phyloP scores from a whole-genome alignment of 2,329 filamentous ascomycete genomes.

The Neofusicoccum laricinum region DNA sequence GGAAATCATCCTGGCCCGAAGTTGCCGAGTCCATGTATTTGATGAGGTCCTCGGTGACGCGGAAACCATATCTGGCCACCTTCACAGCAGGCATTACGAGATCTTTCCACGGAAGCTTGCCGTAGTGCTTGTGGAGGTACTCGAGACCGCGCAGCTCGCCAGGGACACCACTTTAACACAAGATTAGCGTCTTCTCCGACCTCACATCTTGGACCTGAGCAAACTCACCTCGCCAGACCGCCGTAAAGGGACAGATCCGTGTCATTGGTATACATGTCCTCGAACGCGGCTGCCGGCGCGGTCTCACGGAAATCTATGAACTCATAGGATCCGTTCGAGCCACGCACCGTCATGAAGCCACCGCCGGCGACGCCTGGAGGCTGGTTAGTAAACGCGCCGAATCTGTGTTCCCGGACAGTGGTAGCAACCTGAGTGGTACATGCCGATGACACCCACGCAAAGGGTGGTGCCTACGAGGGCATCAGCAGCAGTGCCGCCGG shows the following conservation, averaged over 20 bases:
- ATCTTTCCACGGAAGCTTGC: constrained; percentile 53
- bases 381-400: neutral
- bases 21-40: constrained; percentile 64
- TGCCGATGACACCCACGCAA: constrained; percentile 49
- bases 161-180: constrained; percentile 57
- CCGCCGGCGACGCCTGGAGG: constrained; percentile 77
- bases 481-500: constrained; percentile 53
- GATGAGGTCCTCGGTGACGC: constrained; percentile 69
- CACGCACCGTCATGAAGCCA: constrained; percentile 81
- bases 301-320: constrained; percentile 87
- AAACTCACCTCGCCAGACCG: constrained; percentile 54
- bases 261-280: constrained; percentile 82
- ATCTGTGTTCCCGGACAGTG: too few species aligned
- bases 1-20: constrained; percentile 57
- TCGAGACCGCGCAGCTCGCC: constrained; percentile 77
- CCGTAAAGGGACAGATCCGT: constrained; percentile 64
- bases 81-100: constrained; percentile 72
- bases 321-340: constrained; percentile 72
- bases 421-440: constrained; percentile 40
- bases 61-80: constrained; percentile 60
- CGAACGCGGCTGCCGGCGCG: constrained; percentile 74
- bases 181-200: neutral
- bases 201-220: too few species aligned
- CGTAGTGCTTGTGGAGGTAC: constrained; percentile 71
- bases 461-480: constrained; percentile 46